Evolutionary conservation across 208 protist species (phyloP), one percentile per base, ranked within the genome.

Genomic region (Acanthamoeba rhysodes): DNA sequence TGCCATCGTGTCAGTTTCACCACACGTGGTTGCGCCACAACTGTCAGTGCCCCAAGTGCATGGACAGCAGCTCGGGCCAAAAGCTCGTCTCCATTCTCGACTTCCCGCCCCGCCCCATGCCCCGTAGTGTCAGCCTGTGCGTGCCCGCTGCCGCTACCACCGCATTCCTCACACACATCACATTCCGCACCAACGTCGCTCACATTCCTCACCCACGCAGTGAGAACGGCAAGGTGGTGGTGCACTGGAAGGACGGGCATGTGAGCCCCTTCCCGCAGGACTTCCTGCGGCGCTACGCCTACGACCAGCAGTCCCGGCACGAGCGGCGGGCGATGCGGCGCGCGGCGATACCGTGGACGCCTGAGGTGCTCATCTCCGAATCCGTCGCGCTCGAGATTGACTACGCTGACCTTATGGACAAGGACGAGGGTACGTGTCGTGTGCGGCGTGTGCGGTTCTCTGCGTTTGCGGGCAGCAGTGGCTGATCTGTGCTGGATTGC

Each of bases 21-120:
- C 50, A 90, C 34, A 27, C 91, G 64, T 95, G 93, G 93, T 34
- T 95, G 64, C 66, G 93, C 18, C 66, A 95, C 53, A 88, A 95
- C 93, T 95, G 93, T 50, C 64, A 66, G 53, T 95, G 93, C 55
- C 70, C 70, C 7, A 95, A 95, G 68, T 95, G 93, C 34, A 1
- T 90, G 14, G 66, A 95, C 68, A 29, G 20, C 48, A 72, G 66
- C 72, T 92, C 82, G 27, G 93, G 93, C 50, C 93, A 95, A 53
- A 95, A 95, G 53, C 93, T 95, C 24, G 37, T 80, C 68, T 85
- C 80, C 70, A 34, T 90, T 22, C 64, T 90, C 41, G 74, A 95
- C 76, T 74, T 95, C 32, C 74, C 93, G n/a, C 50, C 29, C 2
- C 41, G 22, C 24, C 59, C 62, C 6, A 34, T 16, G 59, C 29